phyloP scores from a whole-genome alignment of 768 basidiomycete species.

The Hortiboletus flavorubellus region DNA sequence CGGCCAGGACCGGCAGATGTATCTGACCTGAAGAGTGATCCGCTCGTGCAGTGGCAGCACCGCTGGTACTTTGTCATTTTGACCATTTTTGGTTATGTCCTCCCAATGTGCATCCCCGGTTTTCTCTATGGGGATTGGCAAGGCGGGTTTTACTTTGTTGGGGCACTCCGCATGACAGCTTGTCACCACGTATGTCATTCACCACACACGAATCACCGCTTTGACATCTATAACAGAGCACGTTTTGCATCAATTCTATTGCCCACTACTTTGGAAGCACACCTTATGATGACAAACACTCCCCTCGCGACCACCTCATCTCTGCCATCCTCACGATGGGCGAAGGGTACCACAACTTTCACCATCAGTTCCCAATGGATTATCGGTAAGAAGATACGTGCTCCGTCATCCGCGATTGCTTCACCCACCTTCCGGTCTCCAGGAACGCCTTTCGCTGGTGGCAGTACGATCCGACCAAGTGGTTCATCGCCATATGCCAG shows the following conservation, averaged over 20 bases:
- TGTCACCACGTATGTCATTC: constrained; percentile 70
- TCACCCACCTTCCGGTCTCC: constrained; percentile 4
- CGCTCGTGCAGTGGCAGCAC: constrained; percentile 77
- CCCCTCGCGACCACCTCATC: constrained; percentile 74
- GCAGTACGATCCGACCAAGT: constrained; percentile 67
- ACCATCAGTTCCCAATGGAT: constrained; percentile 86
- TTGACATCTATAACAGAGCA: constrained; percentile 47
- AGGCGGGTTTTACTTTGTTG: constrained; percentile 76
- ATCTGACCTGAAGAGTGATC: constrained; percentile 67
- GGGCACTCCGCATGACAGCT: constrained; percentile 65
- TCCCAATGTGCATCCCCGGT: constrained; percentile 69
- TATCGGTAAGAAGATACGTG: constrained; percentile 29
- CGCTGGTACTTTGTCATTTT: constrained; percentile 63
- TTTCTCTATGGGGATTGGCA: constrained; percentile 71
- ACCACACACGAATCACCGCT: background rate
- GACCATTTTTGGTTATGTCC: constrained; percentile 62
- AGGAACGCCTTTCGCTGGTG: constrained; percentile 77
- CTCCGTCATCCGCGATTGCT: background rate
- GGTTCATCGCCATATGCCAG: constrained; percentile 73
- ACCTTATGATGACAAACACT: constrained; percentile 77
- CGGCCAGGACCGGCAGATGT: constrained; percentile 70
- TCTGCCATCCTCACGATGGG: constrained; percentile 80
- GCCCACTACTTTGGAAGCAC: constrained; percentile 82
- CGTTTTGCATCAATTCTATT: constrained; percentile 86
- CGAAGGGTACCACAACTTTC: constrained; percentile 70